Evolutionary conservation across 2,329 filamentous ascomycete species (phyloP).

Genomic region (Orbilia brochopaga): DNA sequence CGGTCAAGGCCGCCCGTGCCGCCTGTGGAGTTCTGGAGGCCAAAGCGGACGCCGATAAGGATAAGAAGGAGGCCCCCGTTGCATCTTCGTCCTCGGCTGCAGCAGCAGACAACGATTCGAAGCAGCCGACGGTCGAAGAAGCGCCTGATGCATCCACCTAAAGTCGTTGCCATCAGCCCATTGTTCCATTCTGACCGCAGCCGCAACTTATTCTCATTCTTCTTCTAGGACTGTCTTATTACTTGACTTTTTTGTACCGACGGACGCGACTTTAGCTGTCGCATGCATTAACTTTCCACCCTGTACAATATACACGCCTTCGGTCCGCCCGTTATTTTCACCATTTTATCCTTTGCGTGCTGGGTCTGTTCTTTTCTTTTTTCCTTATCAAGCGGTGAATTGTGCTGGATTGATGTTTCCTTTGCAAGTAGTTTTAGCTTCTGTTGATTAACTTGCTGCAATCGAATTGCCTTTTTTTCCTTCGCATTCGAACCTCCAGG

Average conservation of each 20-base stretch:
- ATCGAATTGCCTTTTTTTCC: background rate
- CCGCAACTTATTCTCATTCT: background rate
- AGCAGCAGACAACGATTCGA: constrained; percentile 28
- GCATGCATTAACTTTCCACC: background rate
- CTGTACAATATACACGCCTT: constrained; percentile 4
- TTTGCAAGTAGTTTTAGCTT: constrained; percentile 2
- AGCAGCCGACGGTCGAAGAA: constrained; percentile 47
- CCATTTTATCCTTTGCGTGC: background rate
- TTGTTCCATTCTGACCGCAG: background rate
- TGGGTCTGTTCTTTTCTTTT: background rate
- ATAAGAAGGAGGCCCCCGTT: constrained; percentile 15
- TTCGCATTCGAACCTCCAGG: background rate
- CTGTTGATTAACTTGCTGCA: background rate
- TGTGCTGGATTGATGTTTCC: background rate
- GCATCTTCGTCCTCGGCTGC: background rate
- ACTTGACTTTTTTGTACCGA: background rate
- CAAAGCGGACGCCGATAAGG: constrained; percentile 26
- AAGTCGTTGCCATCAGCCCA: background rate
- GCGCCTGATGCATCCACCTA: constrained; percentile 44
- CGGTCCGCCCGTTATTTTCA: background rate
- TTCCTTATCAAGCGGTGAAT: constrained; percentile 3
- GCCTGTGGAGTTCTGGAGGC: constrained; percentile 49
- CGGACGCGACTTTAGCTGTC: constrained; percentile 3
- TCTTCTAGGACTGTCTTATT: constrained; percentile 43
- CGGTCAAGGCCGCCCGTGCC: constrained; percentile 52